Percentiles rank a stretch among this genome's conserved stretches.
Evolutionary conservation across 1,284 basidiomycete genomes (phyloP).

Genomic region (Ceratobasidium sp.): DNA sequence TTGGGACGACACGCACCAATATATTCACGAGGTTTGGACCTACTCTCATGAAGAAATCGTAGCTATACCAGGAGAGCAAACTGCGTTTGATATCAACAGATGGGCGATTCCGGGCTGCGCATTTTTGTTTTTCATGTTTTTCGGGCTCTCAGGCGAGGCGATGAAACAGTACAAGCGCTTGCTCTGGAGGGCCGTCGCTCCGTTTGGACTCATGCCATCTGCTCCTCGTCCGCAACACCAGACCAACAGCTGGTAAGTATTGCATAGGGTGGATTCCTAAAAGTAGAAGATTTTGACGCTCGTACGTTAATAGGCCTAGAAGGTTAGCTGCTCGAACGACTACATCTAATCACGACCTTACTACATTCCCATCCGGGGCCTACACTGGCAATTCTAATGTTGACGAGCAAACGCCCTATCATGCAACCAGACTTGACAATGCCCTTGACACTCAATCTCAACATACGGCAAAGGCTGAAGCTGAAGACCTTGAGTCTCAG

Average conservation of each 20-base stretch:
- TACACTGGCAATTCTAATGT: too few relatives aligned
- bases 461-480: too few relatives aligned
- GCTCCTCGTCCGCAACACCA: not conserved
- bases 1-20: constrained; percentile 68
- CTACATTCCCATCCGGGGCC: too few relatives aligned
- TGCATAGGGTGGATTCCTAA: too few relatives aligned
- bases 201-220: not conserved
- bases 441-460: too few relatives aligned
- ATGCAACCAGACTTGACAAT: too few relatives aligned
- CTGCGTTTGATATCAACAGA: constrained; percentile 31
- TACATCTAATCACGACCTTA: too few relatives aligned
- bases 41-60: constrained; percentile 47
- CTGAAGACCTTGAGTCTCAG: too few relatives aligned
- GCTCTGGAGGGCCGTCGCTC: not conserved
- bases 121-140: constrained; percentile 47
- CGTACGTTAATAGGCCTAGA: too few relatives aligned
- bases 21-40: constrained; percentile 61
- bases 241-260: not conserved
- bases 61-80: not conserved
- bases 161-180: constrained; percentile 19
- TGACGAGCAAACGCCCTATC: too few relatives aligned
- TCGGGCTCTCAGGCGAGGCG: constrained; percentile 44
- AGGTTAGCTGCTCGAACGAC: too few relatives aligned
- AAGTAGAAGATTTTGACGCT: too few relatives aligned
- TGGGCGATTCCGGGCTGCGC: constrained; percentile 29